Evolutionary conservation across 2,329 filamentous ascomycete species (phyloP).

Genomic region (Dactylonectria estremocensis): DNA sequence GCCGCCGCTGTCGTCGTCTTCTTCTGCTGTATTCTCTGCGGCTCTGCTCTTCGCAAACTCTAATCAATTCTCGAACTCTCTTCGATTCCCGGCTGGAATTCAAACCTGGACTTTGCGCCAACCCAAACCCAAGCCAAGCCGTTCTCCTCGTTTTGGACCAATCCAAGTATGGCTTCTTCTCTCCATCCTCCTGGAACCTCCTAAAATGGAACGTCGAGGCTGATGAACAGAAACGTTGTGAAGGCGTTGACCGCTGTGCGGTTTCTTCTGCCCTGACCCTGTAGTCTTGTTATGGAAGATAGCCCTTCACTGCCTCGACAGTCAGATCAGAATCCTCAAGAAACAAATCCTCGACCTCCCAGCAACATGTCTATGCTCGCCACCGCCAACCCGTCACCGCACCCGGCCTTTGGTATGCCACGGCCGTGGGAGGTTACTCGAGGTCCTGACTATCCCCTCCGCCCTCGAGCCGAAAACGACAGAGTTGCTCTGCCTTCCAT

Average conservation of each 20-base stretch:
- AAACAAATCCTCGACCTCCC: conserved; percentile 45
- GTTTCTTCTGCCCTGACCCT: conserved; percentile 36
- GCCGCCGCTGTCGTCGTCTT: not conserved
- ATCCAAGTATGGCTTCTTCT: conserved; percentile 27
- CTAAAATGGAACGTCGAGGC: conserved; percentile 8
- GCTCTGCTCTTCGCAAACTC: not conserved
- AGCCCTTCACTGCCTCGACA: conserved; percentile 53
- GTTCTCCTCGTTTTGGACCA: conserved; percentile 31
- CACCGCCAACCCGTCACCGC: conserved; percentile 61
- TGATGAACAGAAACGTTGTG: conserved; percentile 23
- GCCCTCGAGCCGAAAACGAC: conserved; percentile 57
- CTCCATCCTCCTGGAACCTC: not conserved
- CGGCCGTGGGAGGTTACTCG: conserved; percentile 58
- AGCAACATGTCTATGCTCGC: conserved; percentile 68
- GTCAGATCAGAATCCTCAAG: conserved; percentile 47
- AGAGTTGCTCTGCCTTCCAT: conserved; percentile 66
- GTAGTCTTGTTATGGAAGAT: conserved; percentile 58
- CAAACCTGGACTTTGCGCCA: not conserved
- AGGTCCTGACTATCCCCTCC: conserved; percentile 53
- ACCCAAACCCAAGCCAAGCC: not conserved
- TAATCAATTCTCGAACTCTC: not conserved
- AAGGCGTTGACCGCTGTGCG: conserved; percentile 38
- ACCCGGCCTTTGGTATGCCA: conserved; percentile 58
- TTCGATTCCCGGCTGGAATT: conserved; percentile 6
- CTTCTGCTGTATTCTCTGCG: no score